Conservation (phyloP, 352 stramenopile species). For the Phytopythium cucurbitacearum region DNA sequence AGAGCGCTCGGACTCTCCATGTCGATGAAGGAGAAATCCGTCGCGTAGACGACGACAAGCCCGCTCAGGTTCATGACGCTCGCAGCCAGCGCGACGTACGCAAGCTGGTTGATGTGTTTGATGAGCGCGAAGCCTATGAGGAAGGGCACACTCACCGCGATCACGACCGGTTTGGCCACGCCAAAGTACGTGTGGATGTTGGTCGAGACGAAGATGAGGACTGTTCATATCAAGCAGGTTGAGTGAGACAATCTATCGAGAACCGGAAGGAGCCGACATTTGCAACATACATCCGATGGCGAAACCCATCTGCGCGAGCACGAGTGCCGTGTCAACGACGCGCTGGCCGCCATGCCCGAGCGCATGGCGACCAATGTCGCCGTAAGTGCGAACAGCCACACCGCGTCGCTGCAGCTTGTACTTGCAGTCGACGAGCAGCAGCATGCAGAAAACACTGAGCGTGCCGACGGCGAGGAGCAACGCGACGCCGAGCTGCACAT, state of each 20-base stretch:
- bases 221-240: slow-evolving; percentile 14
- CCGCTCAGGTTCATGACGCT: slow-evolving; percentile 88
- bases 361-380: slow-evolving; percentile 80
- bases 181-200: slow-evolving; percentile 79
- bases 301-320: slow-evolving; percentile 87
- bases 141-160: slow-evolving; percentile 47
- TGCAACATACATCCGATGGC: slow-evolving; percentile 70
- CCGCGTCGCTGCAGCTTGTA: slow-evolving; percentile 64
- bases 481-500: slow-evolving; percentile 37
- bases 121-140: slow-evolving; percentile 80
- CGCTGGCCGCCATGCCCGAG: slow-evolving; percentile 63
- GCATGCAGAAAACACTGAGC: slow-evolving; percentile 66
- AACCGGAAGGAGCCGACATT: background rate
- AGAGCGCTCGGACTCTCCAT: slow-evolving; percentile 6
- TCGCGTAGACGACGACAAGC: slow-evolving; percentile 78
- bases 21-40: slow-evolving; percentile 70
- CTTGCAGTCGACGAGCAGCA: slow-evolving; percentile 75
- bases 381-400: slow-evolving; percentile 60
- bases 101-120: slow-evolving; percentile 84
- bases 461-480: slow-evolving; percentile 43
- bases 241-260: background rate
- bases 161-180: slow-evolving; percentile 43
- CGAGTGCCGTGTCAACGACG: slow-evolving; percentile 81
- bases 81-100: slow-evolving; percentile 84
- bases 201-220: slow-evolving; percentile 90